phyloP scores from a whole-genome alignment of 345 rosid genomes.

The Erodium maritimum region DNA sequence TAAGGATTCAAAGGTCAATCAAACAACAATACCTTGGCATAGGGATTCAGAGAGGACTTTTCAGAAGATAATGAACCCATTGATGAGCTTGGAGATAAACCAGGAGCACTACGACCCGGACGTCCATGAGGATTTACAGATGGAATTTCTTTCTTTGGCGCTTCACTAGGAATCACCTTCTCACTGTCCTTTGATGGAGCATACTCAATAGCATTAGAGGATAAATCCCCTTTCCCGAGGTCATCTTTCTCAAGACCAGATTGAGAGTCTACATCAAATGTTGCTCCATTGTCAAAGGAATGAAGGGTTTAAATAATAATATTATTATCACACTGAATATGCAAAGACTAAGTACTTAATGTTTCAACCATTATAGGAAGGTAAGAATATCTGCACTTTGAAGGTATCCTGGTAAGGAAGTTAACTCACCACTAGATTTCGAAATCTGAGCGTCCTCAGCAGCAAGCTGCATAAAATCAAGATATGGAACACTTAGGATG shows the following conservation, averaged over 20 bases:
- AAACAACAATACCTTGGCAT: constrained; percentile 91
- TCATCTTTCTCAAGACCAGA: constrained; percentile 24
- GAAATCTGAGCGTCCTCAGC: constrained; percentile 20
- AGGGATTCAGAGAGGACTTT: constrained; percentile 62
- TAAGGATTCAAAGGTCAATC: too few species aligned
- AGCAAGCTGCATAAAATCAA: constrained; percentile 19
- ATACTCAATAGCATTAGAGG: constrained; percentile 19
- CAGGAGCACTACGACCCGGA: constrained; percentile 44
- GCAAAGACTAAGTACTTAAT: neutral
- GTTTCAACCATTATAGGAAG: too few species aligned
- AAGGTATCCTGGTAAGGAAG: constrained; percentile 2
- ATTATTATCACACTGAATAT: neutral
- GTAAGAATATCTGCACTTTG: neutral
- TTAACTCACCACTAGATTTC: constrained; percentile 29
- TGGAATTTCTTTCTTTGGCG: constrained; percentile 24
- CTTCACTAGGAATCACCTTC: constrained; percentile 31
- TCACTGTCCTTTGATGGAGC: constrained; percentile 30
- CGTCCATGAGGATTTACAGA: constrained; percentile 32
- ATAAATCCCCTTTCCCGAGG: constrained; percentile 27
- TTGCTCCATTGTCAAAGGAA: neutral
- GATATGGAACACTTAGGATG: constrained; percentile 1
- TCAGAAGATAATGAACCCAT: constrained; percentile 69
- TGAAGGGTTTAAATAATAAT: neutral
- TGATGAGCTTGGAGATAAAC: constrained; percentile 74
- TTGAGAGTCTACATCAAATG: constrained; percentile 22